A percentile compares a stretch with the other conserved stretches of the same genome.
phyloP scores from a whole-genome alignment of 2,329 filamentous ascomycete genomes.

The Endoconidiophora polonica region DNA sequence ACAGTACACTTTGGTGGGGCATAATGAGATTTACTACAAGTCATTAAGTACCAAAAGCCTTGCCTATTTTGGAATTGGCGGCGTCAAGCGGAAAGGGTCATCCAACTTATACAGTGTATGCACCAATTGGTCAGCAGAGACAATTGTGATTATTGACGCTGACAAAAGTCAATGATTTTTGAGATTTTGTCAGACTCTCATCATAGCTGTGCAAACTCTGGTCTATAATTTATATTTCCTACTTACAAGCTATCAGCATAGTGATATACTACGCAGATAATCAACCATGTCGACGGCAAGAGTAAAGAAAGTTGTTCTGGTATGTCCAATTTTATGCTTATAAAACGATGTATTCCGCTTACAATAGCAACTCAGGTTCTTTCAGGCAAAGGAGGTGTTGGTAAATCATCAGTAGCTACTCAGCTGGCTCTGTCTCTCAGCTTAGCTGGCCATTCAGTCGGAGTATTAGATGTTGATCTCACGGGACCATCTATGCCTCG shows the following conservation, averaged over 20 bases:
- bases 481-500: slow-evolving; percentile 93
- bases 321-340: slow-evolving; percentile 22
- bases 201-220: too few species aligned
- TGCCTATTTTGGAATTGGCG: neutral
- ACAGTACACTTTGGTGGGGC: slow-evolving; percentile 1
- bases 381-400: slow-evolving; percentile 93
- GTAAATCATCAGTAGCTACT: slow-evolving; percentile 94
- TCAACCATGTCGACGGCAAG: slow-evolving; percentile 22
- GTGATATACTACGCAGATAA: neutral
- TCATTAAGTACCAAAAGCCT: neutral
- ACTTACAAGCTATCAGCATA: neutral
- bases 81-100: neutral
- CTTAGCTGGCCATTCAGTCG: slow-evolving; percentile 71
- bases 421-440: slow-evolving; percentile 84
- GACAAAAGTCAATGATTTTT: too few species aligned
- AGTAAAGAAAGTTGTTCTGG: slow-evolving; percentile 63
- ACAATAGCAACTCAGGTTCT: slow-evolving; percentile 39
- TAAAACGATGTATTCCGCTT: neutral
- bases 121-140: slow-evolving; percentile 7
- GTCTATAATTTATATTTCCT: neutral
- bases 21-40: neutral
- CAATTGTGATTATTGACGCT: too few species aligned
- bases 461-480: slow-evolving; percentile 88
- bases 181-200: too few species aligned
- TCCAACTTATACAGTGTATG: neutral